Evolutionary conservation across 495 filamentous ascomycete species (phyloP).

Genomic region (Cenococcum geophilum): DNA sequence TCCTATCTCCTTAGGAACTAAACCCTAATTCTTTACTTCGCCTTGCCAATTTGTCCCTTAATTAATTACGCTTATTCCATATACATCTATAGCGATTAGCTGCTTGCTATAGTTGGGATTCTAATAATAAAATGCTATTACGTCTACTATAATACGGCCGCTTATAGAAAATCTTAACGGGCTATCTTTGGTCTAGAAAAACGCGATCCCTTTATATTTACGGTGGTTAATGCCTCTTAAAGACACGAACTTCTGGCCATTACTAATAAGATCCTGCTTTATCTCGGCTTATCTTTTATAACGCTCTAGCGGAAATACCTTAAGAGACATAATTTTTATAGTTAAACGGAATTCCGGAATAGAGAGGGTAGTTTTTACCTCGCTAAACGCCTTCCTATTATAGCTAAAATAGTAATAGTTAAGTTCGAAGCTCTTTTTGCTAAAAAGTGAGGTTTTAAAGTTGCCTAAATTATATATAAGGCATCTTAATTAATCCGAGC

Average conservation of each 20-base stretch:
- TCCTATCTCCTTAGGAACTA: too few relatives aligned
- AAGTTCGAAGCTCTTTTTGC: not conserved
- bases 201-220: not conserved
- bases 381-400: conserved; percentile 53
- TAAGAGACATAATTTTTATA: too few relatives aligned
- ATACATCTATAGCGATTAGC: not conserved
- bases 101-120: not conserved
- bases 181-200: not conserved
- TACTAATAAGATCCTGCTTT: conserved; percentile 17
- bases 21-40: too few relatives aligned
- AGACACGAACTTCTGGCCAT: not conserved
- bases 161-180: not conserved
- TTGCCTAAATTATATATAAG: not conserved
- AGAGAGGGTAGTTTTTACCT: too few relatives aligned
- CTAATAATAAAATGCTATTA: not conserved
- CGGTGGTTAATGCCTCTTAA: not conserved
- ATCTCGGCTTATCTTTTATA: conserved; percentile 44
- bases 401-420: conserved; percentile 46
- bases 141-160: not conserved
- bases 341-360: conserved; percentile 43
- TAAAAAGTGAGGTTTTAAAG: too few relatives aligned
- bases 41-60: too few relatives aligned
- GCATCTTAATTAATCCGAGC: not conserved
- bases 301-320: conserved; percentile 50
- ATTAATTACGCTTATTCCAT: too few relatives aligned